phyloP scores from a whole-genome alignment of 2,329 filamentous ascomycete species.

The Alternaria postmessia region DNA sequence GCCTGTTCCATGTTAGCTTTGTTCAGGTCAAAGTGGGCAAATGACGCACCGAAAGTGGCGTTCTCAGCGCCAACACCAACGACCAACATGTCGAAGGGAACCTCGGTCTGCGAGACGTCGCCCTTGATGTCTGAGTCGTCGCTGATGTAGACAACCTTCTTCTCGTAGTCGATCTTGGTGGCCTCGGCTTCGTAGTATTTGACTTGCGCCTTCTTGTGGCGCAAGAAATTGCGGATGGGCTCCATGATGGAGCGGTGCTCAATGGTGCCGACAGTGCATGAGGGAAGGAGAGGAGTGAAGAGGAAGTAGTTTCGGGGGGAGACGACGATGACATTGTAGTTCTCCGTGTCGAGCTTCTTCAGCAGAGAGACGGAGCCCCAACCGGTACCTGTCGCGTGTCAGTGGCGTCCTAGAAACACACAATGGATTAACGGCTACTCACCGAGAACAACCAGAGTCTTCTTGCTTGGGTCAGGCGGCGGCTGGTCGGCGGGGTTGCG shows the following conservation, averaged over 20 bases:
- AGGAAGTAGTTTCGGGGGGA: conserved; percentile 99
- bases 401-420: conserved; percentile 9
- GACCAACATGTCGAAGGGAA: conserved; percentile 97
- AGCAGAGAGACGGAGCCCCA: conserved; percentile 96
- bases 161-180: conserved; percentile 91
- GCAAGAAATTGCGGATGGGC: conserved; percentile 92
- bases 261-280: conserved; percentile 95
- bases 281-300: conserved; percentile 95
- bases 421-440: conserved; percentile 39
- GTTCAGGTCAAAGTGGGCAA: neutral
- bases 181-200: conserved; percentile 99
- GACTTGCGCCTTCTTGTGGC: conserved; percentile 91
- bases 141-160: conserved; percentile 85
- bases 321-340: conserved; percentile 98
- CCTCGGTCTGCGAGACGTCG: conserved; percentile 80
- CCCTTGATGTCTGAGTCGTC: conserved; percentile 96
- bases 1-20: conserved; percentile 52
- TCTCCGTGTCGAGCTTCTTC: conserved; percentile 98
- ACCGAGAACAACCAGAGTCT: conserved; percentile 96
- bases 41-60: conserved; percentile 82
- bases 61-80: conserved; percentile 98
- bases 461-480: conserved; percentile 85
- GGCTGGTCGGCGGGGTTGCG: conserved; percentile 83
- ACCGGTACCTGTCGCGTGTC: conserved; percentile 74
- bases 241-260: conserved; percentile 99